A percentile compares a stretch with the other conserved stretches of the same genome.
phyloP scores from a whole-genome alignment of 2,329 filamentous ascomycete genomes.

The Colletotrichum cuscutae region DNA sequence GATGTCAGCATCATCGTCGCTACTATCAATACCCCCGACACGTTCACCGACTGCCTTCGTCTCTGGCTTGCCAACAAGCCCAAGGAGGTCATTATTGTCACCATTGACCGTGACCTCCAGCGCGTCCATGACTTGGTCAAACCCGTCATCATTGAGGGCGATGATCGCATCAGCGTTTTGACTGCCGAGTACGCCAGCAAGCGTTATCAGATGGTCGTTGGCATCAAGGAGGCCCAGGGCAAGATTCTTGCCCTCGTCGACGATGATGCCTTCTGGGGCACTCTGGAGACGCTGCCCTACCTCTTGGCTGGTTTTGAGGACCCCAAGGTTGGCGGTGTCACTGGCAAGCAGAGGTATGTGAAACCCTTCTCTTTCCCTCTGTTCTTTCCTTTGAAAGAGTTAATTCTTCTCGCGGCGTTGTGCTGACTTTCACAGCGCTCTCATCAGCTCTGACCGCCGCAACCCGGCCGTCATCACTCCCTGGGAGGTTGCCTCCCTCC shows the following conservation, averaged over 20 bases:
- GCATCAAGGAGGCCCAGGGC: slow-evolving; percentile 37
- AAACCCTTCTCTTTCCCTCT: too few species aligned
- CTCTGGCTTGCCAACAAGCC: slow-evolving; percentile 40
- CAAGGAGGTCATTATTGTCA: slow-evolving; percentile 43
- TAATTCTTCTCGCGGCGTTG: background rate
- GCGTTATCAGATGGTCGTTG: slow-evolving; percentile 39
- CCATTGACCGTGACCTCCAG: slow-evolving; percentile 19
- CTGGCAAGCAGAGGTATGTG: slow-evolving; percentile 37
- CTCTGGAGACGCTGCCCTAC: slow-evolving; percentile 26
- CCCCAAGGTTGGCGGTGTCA: slow-evolving; percentile 37
- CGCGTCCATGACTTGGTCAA: slow-evolving; percentile 25
- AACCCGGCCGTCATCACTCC: slow-evolving; percentile 37
- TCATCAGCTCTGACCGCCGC: slow-evolving; percentile 36
- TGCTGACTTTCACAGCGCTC: slow-evolving; percentile 27
- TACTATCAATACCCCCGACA: slow-evolving; percentile 38
- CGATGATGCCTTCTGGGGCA: slow-evolving; percentile 41
- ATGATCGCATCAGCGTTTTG: slow-evolving; percentile 32
- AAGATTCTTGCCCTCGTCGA: slow-evolving; percentile 41
- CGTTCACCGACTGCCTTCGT: slow-evolving; percentile 36
- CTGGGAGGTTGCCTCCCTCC: slow-evolving; percentile 43
- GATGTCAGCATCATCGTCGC: slow-evolving; percentile 43
- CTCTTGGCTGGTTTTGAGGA: slow-evolving; percentile 42
- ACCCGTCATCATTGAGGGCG: background rate
- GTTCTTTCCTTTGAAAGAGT: too few species aligned
- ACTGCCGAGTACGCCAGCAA: slow-evolving; percentile 39